A percentile compares a stretch with the other conserved stretches of the same genome.
Conservation (phyloP, 2,329 filamentous ascomycete genomes). For the Penicillium sclerotigenum region DNA sequence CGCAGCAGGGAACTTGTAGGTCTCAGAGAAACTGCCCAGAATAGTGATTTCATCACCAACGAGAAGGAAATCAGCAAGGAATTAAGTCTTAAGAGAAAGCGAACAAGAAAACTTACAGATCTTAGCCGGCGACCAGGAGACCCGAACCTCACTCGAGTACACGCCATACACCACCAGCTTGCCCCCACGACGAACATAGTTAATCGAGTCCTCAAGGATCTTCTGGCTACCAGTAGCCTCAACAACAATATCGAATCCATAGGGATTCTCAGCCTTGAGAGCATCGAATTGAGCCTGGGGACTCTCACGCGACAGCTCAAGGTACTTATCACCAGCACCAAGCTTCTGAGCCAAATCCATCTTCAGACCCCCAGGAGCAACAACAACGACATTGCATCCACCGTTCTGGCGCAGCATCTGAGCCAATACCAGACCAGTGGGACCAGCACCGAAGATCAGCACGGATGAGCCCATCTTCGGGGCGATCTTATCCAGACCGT, state of each 20-base stretch:
- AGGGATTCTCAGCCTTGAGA: conserved; percentile 63
- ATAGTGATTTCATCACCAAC: conserved; percentile 66
- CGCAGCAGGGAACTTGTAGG: conserved; percentile 65
- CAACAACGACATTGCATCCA: conserved; percentile 66
- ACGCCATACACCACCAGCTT: conserved; percentile 72
- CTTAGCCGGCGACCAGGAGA: conserved; percentile 67
- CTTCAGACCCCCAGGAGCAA: conserved; percentile 66
- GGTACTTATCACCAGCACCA: conserved; percentile 48
- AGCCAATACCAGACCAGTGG: conserved; percentile 63
- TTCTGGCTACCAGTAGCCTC: conserved; percentile 68
- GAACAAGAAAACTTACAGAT: conserved; percentile 55
- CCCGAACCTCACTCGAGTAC: conserved; percentile 60
- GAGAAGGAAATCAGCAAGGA: conserved; percentile 16
- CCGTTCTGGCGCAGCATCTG: conserved; percentile 64
- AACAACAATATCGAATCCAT: conserved; percentile 71
- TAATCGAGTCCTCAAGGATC: conserved; percentile 67
- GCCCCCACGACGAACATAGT: conserved; percentile 68
- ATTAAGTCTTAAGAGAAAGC: background rate
- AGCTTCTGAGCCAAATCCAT: conserved; percentile 61
- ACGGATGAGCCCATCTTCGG: conserved; percentile 64
- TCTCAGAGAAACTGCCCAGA: conserved; percentile 69
- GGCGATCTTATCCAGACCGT: conserved; percentile 66
- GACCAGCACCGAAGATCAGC: conserved; percentile 66
- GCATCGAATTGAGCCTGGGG: conserved; percentile 59
- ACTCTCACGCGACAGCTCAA: conserved; percentile 49